Evolutionary conservation across 306 rosid genomes (phyloP).

Genomic region (Prunus mira): DNA sequence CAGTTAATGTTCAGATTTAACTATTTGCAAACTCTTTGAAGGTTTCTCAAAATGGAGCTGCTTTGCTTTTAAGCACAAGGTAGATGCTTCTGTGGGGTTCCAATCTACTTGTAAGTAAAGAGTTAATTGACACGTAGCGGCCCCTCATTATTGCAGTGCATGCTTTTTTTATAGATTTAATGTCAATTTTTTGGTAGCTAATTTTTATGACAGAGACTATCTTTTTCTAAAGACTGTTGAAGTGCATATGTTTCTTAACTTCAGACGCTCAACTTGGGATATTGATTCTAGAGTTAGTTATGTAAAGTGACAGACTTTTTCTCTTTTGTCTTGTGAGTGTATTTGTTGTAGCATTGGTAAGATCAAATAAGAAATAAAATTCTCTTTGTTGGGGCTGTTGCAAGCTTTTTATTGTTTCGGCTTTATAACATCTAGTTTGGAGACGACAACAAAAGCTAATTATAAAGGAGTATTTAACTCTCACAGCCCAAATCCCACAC

Average conservation of each 20-base stretch:
- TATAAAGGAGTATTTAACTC: too few relatives aligned
- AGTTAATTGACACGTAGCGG: not conserved
- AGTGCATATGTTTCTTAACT: not conserved
- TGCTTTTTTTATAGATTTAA: not conserved
- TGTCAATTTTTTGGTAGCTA: slow-evolving; percentile 9
- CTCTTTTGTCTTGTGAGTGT: too few relatives aligned
- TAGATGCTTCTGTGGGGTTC: slow-evolving; percentile 43
- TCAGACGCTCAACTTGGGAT: too few relatives aligned
- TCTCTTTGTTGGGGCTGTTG: too few relatives aligned
- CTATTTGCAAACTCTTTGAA: slow-evolving; percentile 26
- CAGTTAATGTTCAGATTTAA: slow-evolving; percentile 17
- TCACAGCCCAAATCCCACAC: too few relatives aligned
- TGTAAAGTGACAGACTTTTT: too few relatives aligned
- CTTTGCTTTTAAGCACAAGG: slow-evolving; percentile 44
- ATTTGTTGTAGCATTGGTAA: too few relatives aligned
- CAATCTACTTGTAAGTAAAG: slow-evolving; percentile 52
- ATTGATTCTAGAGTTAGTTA: too few relatives aligned
- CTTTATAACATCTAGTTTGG: too few relatives aligned
- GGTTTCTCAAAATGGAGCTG: slow-evolving; percentile 80
- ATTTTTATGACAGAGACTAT: not conserved
- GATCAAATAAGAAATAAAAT: too few relatives aligned
- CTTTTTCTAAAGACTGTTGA: not conserved
- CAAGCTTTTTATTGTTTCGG: too few relatives aligned
- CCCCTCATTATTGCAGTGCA: not conserved
- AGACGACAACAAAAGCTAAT: too few relatives aligned